Evolutionary conservation across 805 yeast species (phyloP).

Genomic region (Sugiyamaella marilandica): DNA sequence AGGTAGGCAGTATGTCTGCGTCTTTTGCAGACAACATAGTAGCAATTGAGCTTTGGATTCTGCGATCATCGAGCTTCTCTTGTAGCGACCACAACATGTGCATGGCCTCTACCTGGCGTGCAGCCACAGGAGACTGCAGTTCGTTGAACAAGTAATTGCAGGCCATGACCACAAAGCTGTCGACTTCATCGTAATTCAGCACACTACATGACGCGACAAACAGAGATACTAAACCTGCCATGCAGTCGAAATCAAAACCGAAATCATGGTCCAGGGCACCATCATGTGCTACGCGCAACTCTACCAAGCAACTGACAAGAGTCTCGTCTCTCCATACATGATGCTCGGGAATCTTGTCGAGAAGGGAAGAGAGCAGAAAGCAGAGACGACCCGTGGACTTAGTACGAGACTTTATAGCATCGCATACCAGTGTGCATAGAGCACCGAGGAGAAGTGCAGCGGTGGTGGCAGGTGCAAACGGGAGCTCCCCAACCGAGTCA

Average conservation of each 20-base stretch:
- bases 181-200: slow-evolving; percentile 33
- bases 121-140: slow-evolving; percentile 45
- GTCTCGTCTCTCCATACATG: slow-evolving; percentile 34
- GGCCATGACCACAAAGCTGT: slow-evolving; percentile 39
- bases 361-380: slow-evolving; percentile 25
- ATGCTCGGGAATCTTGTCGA: slow-evolving; percentile 45
- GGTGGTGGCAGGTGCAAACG: slow-evolving; percentile 19
- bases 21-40: slow-evolving; percentile 44
- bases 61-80: slow-evolving; percentile 46
- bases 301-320: slow-evolving; percentile 30
- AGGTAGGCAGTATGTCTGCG: slow-evolving; percentile 26
- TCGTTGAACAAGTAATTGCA: slow-evolving; percentile 52
- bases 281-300: not conserved
- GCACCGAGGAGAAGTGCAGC: slow-evolving; percentile 16
- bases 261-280: too few species aligned
- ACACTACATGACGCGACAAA: slow-evolving; percentile 36
- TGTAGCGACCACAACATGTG: slow-evolving; percentile 56
- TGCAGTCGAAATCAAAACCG: not conserved
- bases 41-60: slow-evolving; percentile 70
- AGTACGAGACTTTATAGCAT: not conserved
- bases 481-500: slow-evolving; percentile 11
- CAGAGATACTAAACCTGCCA: slow-evolving; percentile 37
- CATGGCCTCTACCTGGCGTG: slow-evolving; percentile 66
- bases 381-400: slow-evolving; percentile 5
- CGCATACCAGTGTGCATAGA: not conserved